phyloP scores from a whole-genome alignment of 148 eudicot species.

The Polygonum maritimum region DNA sequence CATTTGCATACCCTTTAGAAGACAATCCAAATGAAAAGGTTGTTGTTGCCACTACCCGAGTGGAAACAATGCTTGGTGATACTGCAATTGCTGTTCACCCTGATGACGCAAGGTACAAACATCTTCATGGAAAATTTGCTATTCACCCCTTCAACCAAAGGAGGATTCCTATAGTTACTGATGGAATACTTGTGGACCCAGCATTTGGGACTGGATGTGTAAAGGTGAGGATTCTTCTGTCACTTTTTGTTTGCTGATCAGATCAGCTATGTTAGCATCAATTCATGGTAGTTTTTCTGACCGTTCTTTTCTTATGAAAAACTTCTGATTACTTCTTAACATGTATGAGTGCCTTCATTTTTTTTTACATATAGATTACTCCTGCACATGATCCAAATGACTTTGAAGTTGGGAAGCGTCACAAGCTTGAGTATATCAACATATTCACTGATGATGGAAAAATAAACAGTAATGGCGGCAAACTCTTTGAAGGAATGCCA shows the following conservation, averaged over 20 bases:
- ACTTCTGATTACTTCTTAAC: not conserved
- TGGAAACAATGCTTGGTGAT: constrained; percentile 98
- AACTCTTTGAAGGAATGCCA: constrained; percentile 62
- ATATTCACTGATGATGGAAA: constrained; percentile 88
- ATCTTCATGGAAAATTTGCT: constrained; percentile 78
- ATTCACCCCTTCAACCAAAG: constrained; percentile 88
- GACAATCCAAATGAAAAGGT: constrained; percentile 71
- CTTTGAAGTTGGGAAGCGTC: constrained; percentile 92
- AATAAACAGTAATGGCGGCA: constrained; percentile 76
- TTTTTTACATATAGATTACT: constrained; percentile 55
- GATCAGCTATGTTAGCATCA: not conserved
- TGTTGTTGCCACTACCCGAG: constrained; percentile 94
- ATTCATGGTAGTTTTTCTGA: not conserved
- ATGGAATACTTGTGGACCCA: constrained; percentile 70
- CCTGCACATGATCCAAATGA: constrained; percentile 98
- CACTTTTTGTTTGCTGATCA: not conserved
- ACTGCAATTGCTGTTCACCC: constrained; percentile 95
- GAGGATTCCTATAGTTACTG: constrained; percentile 79
- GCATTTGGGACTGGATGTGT: constrained; percentile 96
- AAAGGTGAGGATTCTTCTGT: constrained; percentile 38
- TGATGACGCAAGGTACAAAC: constrained; percentile 68
- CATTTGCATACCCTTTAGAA: constrained; percentile 88
- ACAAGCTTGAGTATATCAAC: constrained; percentile 69
- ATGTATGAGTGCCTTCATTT: not conserved
- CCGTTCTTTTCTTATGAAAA: not conserved